Evolutionary conservation across 768 basidiomycete species (phyloP).

Genomic region (Nidularia sp.): DNA sequence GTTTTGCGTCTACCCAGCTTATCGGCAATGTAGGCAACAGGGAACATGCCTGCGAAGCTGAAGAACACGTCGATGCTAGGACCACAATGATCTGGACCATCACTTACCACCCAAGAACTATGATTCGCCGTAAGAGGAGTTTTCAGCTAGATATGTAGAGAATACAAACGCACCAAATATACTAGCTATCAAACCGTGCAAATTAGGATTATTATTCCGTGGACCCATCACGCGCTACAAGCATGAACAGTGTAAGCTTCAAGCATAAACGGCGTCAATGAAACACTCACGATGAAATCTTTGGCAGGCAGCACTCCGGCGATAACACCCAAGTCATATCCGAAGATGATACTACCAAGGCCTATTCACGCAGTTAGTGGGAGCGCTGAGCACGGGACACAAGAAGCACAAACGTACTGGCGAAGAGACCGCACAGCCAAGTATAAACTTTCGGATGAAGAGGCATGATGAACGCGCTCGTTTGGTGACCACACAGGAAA

Average conservation of each 20-base stretch:
- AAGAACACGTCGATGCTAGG: background rate
- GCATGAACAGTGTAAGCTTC: background rate
- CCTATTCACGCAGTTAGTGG: slow-evolving; percentile 12
- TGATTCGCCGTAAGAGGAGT: background rate
- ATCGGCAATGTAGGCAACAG: slow-evolving; percentile 36
- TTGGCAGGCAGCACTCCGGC: slow-evolving; percentile 37
- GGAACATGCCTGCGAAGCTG: slow-evolving; percentile 41
- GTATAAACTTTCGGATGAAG: slow-evolving; percentile 47
- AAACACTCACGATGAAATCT: slow-evolving; percentile 26
- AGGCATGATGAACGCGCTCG: slow-evolving; percentile 16
- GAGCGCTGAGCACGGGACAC: background rate
- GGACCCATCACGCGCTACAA: slow-evolving; percentile 29
- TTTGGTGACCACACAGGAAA: background rate
- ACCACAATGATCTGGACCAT: background rate
- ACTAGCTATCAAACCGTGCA: slow-evolving; percentile 35
- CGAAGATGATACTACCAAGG: slow-evolving; percentile 42
- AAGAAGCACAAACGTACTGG: slow-evolving; percentile 23
- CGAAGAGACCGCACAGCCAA: slow-evolving; percentile 50
- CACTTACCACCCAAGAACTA: slow-evolving; percentile 34
- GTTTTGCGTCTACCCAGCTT: slow-evolving; percentile 31
- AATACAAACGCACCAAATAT: slow-evolving; percentile 27
- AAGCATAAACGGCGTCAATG: background rate
- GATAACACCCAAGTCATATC: slow-evolving; percentile 50
- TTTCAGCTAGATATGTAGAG: no score
- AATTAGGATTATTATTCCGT: slow-evolving; percentile 26